Conservation (phyloP, 495 filamentous ascomycete genomes). For the Parathielavia appendiculata region DNA sequence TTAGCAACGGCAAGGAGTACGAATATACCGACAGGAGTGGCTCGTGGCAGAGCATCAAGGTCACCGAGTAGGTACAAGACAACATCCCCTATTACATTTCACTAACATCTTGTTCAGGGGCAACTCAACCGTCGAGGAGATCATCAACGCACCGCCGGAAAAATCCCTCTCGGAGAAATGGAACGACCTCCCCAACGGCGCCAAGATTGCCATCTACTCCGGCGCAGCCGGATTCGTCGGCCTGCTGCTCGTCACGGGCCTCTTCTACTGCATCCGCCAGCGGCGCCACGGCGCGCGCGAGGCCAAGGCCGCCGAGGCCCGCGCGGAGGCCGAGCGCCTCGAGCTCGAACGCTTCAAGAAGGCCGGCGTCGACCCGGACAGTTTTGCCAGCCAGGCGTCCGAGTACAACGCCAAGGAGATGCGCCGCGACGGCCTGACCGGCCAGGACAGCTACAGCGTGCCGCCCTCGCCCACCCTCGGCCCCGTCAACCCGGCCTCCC, state of each 20-base stretch:
- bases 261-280: conserved; percentile 62
- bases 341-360: conserved; percentile 56
- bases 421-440: conserved; percentile 29
- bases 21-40: conserved; percentile 62
- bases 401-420: conserved; percentile 40
- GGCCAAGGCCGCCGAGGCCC: conserved; percentile 51
- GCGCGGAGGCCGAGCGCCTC: conserved; percentile 53
- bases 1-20: conserved; percentile 62
- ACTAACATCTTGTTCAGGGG: conserved; percentile 40
- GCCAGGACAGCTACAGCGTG: conserved; percentile 34
- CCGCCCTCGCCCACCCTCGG: conserved; percentile 30
- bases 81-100: too few relatives aligned
- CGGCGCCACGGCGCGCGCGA: conserved; percentile 61
- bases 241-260: conserved; percentile 42
- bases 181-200: conserved; percentile 47
- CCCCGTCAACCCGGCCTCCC: conserved; percentile 16
- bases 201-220: conserved; percentile 59
- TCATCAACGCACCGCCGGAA: conserved; percentile 37
- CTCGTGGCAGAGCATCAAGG: conserved; percentile 65
- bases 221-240: conserved; percentile 48
- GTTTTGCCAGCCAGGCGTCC: conserved; percentile 34
- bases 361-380: conserved; percentile 43
- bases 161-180: conserved; percentile 53
- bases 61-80: conserved; percentile 47
- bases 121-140: conserved; percentile 54